A percentile compares a stretch with the other conserved stretches of the same genome.
Evolutionary conservation across 1,139 yeast species (phyloP).

Genomic region (Saccharomyces uvarum): DNA sequence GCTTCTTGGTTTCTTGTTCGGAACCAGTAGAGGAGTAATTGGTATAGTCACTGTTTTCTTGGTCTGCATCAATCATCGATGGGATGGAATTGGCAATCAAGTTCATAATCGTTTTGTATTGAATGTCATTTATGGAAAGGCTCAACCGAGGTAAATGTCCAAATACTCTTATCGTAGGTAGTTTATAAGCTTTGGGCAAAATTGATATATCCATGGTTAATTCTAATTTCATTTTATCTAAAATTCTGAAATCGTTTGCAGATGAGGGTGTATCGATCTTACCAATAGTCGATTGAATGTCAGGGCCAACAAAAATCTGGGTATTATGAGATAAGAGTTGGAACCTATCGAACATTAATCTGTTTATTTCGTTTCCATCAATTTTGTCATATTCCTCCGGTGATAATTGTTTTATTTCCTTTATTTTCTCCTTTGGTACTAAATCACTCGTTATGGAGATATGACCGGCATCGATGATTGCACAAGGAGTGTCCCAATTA

Average conservation of each 20-base stretch:
- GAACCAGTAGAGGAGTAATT: constrained; percentile 13
- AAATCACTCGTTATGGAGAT: constrained; percentile 76
- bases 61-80: constrained; percentile 37
- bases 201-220: constrained; percentile 75
- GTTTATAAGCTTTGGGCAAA: constrained; percentile 65
- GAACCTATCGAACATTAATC: constrained; percentile 85
- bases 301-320: constrained; percentile 80
- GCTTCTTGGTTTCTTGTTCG: constrained; percentile 24
- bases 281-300: constrained; percentile 66
- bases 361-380: constrained; percentile 66
- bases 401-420: constrained; percentile 60
- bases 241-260: constrained; percentile 39
- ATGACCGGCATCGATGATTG: constrained; percentile 93
- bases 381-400: constrained; percentile 57
- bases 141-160: constrained; percentile 74
- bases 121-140: constrained; percentile 76
- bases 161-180: constrained; percentile 65
- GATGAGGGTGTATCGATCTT: constrained; percentile 48
- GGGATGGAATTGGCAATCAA: constrained; percentile 69
- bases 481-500: constrained; percentile 79
- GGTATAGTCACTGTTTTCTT: constrained; percentile 9
- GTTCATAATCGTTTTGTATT: constrained; percentile 80
- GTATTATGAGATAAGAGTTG: constrained; percentile 73
- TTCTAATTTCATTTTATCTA: constrained; percentile 70
- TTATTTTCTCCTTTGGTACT: constrained; percentile 62